These are phyloP conservation scores for Pulveroboletus sp. DNA, from an alignment of 1,284 basidiomycete species.

Conservation along the genomic window DNA sequence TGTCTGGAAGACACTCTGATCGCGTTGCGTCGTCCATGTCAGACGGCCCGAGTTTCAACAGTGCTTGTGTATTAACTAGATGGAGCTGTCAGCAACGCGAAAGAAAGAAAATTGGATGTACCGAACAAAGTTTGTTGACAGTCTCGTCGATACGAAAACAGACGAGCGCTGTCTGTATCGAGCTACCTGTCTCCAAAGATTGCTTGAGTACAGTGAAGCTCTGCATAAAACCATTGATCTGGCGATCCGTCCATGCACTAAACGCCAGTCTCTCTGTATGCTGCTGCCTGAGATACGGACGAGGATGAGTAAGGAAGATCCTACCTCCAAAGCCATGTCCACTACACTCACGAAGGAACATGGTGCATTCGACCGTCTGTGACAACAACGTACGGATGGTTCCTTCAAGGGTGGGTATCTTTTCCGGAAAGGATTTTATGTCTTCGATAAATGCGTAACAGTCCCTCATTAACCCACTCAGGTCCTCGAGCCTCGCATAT, in stretches of 20 bases:
- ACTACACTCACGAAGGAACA: slow-evolving; percentile 38
- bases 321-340: slow-evolving; percentile 36
- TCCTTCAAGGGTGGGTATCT: slow-evolving; percentile 30
- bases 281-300: not conserved
- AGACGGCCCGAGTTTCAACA: slow-evolving; percentile 28
- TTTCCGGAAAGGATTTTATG: slow-evolving; percentile 31
- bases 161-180: slow-evolving; percentile 27
- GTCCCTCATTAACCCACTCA: slow-evolving; percentile 31
- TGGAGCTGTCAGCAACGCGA: slow-evolving; percentile 3
- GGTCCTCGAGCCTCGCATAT: slow-evolving; percentile 27
- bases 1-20: slow-evolving; percentile 32
- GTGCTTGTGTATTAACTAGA: slow-evolving; percentile 24
- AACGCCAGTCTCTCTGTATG: slow-evolving; percentile 17
- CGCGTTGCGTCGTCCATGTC: slow-evolving; percentile 35
- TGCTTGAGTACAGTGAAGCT: slow-evolving; percentile 30
- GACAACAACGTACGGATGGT: slow-evolving; percentile 29
- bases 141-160: slow-evolving; percentile 35
- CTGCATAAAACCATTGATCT: slow-evolving; percentile 25
- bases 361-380: slow-evolving; percentile 38
- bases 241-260: slow-evolving; percentile 25
- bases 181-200: slow-evolving; percentile 27
- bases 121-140: slow-evolving; percentile 28
- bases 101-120: not conserved
- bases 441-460: slow-evolving; percentile 36
- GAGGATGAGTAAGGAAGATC: not conserved